phyloP scores from a whole-genome alignment of 768 basidiomycete genomes.

The Hypholoma fasciculare region DNA sequence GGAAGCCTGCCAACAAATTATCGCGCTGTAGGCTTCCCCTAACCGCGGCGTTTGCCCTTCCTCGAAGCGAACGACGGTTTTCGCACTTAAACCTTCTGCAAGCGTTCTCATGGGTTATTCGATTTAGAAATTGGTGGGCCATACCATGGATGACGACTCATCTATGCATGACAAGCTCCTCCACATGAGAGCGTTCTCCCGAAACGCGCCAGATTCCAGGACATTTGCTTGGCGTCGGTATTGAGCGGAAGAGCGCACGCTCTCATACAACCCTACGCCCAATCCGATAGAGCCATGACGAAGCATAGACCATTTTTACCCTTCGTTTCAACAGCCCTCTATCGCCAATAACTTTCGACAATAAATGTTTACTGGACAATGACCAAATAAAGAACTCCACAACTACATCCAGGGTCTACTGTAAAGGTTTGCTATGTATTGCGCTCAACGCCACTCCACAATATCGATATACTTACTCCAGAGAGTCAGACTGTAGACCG shows the following conservation, averaged over 20 bases:
- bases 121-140: no score
- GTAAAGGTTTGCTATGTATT: not conserved
- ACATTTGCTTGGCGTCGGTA: not conserved
- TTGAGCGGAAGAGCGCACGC: not conserved
- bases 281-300: not conserved
- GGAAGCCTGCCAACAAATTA: no score
- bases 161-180: not conserved
- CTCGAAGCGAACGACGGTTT: not conserved
- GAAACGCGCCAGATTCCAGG: constrained; percentile 15
- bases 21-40: no score
- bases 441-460: not conserved
- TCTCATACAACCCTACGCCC: not conserved
- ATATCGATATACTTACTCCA: not conserved
- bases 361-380: not conserved
- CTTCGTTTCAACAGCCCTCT: not conserved
- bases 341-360: not conserved
- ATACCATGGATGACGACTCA: no score
- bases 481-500: not conserved
- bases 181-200: not conserved
- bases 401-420: not conserved
- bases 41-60: no score
- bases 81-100: not conserved
- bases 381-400: not conserved
- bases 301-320: not conserved
- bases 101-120: not conserved